phyloP scores from a whole-genome alignment of 225 moss, liverwort and hornwort genomes.

The Polytrichum commune region DNA sequence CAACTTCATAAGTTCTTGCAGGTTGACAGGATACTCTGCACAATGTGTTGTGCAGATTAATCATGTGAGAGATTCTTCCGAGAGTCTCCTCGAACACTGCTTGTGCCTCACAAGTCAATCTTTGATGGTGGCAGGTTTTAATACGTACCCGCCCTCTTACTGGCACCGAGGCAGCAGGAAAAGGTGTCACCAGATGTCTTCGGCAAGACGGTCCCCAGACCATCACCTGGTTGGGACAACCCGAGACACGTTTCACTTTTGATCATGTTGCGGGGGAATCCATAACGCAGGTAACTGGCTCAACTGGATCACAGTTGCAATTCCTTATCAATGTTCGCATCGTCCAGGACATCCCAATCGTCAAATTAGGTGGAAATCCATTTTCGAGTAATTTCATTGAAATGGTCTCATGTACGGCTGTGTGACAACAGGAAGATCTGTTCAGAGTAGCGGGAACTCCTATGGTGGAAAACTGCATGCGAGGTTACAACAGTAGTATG shows the following conservation, averaged over 20 bases:
- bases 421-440: conserved; percentile 55
- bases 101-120: not conserved
- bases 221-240: conserved; percentile 56
- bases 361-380: too few relatives aligned
- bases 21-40: too few relatives aligned
- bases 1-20: too few relatives aligned
- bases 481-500: conserved; percentile 67
- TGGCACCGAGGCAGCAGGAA: conserved; percentile 31
- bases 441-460: conserved; percentile 60
- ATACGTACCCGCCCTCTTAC: conserved; percentile 51
- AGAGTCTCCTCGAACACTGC: too few relatives aligned
- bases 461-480: conserved; percentile 72
- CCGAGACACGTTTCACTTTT: conserved; percentile 58
- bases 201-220: conserved; percentile 57
- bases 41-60: too few relatives aligned
- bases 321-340: not conserved
- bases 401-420: not conserved
- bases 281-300: conserved; percentile 39
- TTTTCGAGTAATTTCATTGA: too few relatives aligned
- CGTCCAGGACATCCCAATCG: too few relatives aligned
- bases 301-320: too few relatives aligned
- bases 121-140: conserved; percentile 38
- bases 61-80: too few relatives aligned
- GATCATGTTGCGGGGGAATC: conserved; percentile 68
- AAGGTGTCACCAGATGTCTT: conserved; percentile 38